phyloP scores from a whole-genome alignment of 1,284 basidiomycete genomes.

The Ustilago curta region DNA sequence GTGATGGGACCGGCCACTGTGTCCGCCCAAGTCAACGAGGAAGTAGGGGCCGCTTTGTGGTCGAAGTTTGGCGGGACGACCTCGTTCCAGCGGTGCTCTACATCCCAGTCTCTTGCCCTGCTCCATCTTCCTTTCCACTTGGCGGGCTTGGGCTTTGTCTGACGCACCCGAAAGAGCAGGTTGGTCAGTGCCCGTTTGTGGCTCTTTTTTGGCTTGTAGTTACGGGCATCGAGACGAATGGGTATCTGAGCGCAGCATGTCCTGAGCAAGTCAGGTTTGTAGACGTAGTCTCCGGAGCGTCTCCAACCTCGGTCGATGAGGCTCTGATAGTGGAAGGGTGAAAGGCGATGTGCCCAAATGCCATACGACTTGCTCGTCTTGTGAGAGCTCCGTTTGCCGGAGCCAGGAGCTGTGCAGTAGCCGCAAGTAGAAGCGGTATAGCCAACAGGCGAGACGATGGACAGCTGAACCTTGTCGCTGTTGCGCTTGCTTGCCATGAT shows the following conservation, averaged over 20 bases:
- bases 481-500: constrained; percentile 19
- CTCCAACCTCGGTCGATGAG: constrained; percentile 65
- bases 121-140: constrained; percentile 60
- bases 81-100: constrained; percentile 39
- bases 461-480: constrained; percentile 19
- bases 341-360: constrained; percentile 55
- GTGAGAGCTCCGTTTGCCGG: constrained; percentile 61
- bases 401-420: constrained; percentile 70
- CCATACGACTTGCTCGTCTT: constrained; percentile 70
- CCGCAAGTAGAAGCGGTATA: constrained; percentile 71
- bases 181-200: constrained; percentile 51
- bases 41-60: neutral
- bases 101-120: constrained; percentile 28
- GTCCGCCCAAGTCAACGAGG: constrained; percentile 29
- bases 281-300: constrained; percentile 61
- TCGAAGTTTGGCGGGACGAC: constrained; percentile 7
- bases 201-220: constrained; percentile 37
- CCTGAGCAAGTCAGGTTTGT: constrained; percentile 62
- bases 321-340: constrained; percentile 56
- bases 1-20: constrained; percentile 44
- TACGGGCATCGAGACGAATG: constrained; percentile 48
- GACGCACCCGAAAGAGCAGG: constrained; percentile 46
- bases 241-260: constrained; percentile 65
- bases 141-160: constrained; percentile 36
- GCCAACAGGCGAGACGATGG: constrained; percentile 70